Base-by-base conservation (phyloP, 768 basidiomycete genomes). In the Rossbeevera mucosa region DNA sequence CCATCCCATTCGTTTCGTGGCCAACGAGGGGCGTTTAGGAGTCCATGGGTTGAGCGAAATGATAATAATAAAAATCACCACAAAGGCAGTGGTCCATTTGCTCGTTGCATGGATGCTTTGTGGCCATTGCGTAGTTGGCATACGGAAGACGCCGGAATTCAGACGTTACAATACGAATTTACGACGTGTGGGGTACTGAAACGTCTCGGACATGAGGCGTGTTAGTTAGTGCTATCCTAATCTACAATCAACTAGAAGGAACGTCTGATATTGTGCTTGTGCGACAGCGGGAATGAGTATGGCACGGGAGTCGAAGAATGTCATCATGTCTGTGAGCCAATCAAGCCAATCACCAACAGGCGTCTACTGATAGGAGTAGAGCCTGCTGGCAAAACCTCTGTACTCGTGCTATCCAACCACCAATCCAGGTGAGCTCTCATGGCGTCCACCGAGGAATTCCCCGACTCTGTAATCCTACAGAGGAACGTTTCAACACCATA, bases 401-500 rank as follows among this genome's bases (percentile, higher is more conserved):
- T 73, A 24, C 71, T 72, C 9, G 78, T 73, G 22, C 71, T 72
- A 28, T 80, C 73, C 30, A 90, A 68, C 88, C 88, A 90, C 82
- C 81, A 82, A 44, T 72, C 66, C 11, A 90, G 70, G 40, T 75
- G 77, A 12, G 74, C 66, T 54, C 76, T 74, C 64, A 81, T 76
- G 22, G 71, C 71, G 43, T 75, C 72, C n/a, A 63, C 65, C 24
- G 72, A 65, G 7, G 76, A 60, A 6, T 62, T 71, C 9, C 71
- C 71, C 9, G 54, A 50, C 43, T 63, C 61, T 22, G 65, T 59
- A 54, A 66, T 64, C 64, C 75, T 73, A 22, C 75, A 74, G 20
- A 57, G 38, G 52, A 45, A 9, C 14, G 14, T 38, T 8, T 12
- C n/a, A 16, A 43, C 14, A 20, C 14, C 30, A 21, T 7, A 22